These are phyloP conservation scores for Acer campestre DNA, from an alignment of 345 rosid genomes.

Conservation along the genomic window DNA sequence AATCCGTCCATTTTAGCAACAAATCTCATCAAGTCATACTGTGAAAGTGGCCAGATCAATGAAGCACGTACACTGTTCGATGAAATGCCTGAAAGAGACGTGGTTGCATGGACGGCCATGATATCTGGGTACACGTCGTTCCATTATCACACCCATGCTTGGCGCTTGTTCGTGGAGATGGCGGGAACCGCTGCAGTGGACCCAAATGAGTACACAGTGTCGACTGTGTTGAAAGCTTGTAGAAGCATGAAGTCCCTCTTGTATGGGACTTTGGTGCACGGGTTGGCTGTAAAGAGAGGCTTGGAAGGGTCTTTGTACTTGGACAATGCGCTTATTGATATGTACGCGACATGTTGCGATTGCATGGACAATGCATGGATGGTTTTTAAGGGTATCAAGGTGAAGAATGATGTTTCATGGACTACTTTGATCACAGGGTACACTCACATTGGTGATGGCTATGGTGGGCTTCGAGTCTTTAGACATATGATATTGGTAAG, in stretches of 20 bases:
- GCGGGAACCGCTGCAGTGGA: conserved; percentile 35
- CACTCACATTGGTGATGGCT: conserved; percentile 73
- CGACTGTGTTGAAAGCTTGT: conserved; percentile 74
- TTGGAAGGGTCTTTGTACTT: conserved; percentile 62
- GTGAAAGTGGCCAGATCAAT: conserved; percentile 39
- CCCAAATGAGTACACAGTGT: conserved; percentile 70
- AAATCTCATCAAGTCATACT: conserved; percentile 53
- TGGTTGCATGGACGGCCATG: conserved; percentile 78
- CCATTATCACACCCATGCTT: conserved; percentile 40
- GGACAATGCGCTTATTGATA: conserved; percentile 69
- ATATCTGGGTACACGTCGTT: conserved; percentile 61
- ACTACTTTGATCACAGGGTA: conserved; percentile 81
- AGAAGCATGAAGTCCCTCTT: conserved; percentile 56
- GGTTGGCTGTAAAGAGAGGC: conserved; percentile 63
- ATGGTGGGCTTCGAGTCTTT: conserved; percentile 60
- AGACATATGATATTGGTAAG: conserved; percentile 70
- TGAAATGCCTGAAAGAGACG: conserved; percentile 70
- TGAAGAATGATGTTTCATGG: conserved; percentile 74
- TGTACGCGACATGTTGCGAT: conserved; percentile 65
- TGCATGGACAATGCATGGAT: conserved; percentile 63
- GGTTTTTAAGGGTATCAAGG: conserved; percentile 52
- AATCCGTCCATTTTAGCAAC: conserved; percentile 70
- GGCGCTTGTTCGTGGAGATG: conserved; percentile 71
- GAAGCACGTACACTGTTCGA: conserved; percentile 69
- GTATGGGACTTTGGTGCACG: conserved; percentile 66